Conservation (phyloP, 169 alveolate species). For the Theileria equi region DNA sequence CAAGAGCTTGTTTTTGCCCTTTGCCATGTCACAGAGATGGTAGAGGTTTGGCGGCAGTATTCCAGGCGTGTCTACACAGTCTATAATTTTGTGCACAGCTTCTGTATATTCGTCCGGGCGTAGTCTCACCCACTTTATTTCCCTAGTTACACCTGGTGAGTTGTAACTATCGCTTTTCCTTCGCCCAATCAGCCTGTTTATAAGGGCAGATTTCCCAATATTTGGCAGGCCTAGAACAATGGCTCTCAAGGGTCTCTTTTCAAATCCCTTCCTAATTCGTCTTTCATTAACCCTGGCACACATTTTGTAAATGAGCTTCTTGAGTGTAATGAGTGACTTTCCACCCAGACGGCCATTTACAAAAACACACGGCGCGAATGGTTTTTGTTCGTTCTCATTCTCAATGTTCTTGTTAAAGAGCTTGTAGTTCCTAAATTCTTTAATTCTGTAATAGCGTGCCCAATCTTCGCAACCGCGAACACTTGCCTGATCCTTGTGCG, state of each 20-base stretch:
- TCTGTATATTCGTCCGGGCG: slow-evolving; percentile 53
- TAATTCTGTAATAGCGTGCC: slow-evolving; percentile 71
- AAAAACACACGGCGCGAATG: slow-evolving; percentile 67
- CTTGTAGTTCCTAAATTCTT: slow-evolving; percentile 4
- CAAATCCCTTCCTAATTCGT: slow-evolving; percentile 59
- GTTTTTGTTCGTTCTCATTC: slow-evolving; percentile 52
- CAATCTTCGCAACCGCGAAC: slow-evolving; percentile 69
- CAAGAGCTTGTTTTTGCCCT: slow-evolving; percentile 49
- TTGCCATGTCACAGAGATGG: slow-evolving; percentile 33
- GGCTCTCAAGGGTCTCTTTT: slow-evolving; percentile 69
- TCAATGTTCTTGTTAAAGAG: slow-evolving; percentile 60
- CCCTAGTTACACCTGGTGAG: slow-evolving; percentile 75
- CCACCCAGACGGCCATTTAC: slow-evolving; percentile 70
- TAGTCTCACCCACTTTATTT: slow-evolving; percentile 52
- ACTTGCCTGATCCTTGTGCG: slow-evolving; percentile 69
- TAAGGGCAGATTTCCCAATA: slow-evolving; percentile 79
- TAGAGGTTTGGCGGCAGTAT: slow-evolving; percentile 67
- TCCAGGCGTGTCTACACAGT: slow-evolving; percentile 77
- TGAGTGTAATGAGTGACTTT: slow-evolving; percentile 62
- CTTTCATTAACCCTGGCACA: slow-evolving; percentile 56
- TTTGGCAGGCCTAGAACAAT: slow-evolving; percentile 80
- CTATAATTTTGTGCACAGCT: slow-evolving; percentile 57
- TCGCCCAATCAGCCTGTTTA: slow-evolving; percentile 73
- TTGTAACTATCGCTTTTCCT: slow-evolving; percentile 72
- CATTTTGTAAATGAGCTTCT: slow-evolving; percentile 65